A percentile compares a stretch with the other conserved stretches of the same genome.
Evolutionary conservation across 2,329 filamentous ascomycete genomes (phyloP).

Genomic region (Aspergillus versicolor): DNA sequence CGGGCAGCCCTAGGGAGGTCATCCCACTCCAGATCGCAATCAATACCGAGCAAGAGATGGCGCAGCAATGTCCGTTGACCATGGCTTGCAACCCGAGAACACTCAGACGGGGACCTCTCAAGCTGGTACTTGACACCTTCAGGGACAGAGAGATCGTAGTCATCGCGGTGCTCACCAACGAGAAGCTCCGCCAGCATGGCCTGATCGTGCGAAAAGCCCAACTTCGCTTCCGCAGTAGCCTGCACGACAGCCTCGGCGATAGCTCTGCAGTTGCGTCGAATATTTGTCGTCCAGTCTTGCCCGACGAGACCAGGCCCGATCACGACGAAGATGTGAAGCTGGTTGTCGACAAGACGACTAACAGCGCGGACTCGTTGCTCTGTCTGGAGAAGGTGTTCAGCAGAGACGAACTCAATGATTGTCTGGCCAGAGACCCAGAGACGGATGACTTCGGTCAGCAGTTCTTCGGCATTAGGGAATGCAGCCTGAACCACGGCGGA

Average conservation of each 20-base stretch:
- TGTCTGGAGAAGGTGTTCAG: conserved; percentile 12
- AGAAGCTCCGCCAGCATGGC: conserved; percentile 31
- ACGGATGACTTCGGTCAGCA: conserved; percentile 32
- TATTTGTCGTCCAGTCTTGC: conserved; percentile 26
- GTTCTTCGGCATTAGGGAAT: conserved; percentile 39
- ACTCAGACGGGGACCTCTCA: conserved; percentile 28
- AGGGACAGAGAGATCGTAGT: conserved; percentile 23
- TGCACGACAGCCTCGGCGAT: conserved; percentile 39
- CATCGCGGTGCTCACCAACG: conserved; percentile 25
- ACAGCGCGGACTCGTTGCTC: conserved; percentile 14
- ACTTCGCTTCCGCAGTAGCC: conserved; percentile 31
- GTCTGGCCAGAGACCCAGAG: conserved; percentile 28
- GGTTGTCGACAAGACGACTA: conserved; percentile 15
- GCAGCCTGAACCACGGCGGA: conserved; percentile 32
- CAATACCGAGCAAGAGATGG: conserved; percentile 14
- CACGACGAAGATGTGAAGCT: conserved; percentile 27
- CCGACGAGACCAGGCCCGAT: conserved; percentile 23
- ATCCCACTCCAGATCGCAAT: conserved; percentile 17
- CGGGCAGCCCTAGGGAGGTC: conserved; percentile 3
- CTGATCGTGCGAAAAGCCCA: conserved; percentile 34
- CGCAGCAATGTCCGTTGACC: conserved; percentile 13
- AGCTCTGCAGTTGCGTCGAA: conserved; percentile 32
- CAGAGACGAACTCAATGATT: conserved; percentile 15
- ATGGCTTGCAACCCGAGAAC: conserved; percentile 24
- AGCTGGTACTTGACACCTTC: conserved; percentile 21